Percentiles rank a stretch among this genome's conserved stretches.
phyloP scores from a whole-genome alignment of 1,139 yeast species.

The Tardiomyces blankii region DNA sequence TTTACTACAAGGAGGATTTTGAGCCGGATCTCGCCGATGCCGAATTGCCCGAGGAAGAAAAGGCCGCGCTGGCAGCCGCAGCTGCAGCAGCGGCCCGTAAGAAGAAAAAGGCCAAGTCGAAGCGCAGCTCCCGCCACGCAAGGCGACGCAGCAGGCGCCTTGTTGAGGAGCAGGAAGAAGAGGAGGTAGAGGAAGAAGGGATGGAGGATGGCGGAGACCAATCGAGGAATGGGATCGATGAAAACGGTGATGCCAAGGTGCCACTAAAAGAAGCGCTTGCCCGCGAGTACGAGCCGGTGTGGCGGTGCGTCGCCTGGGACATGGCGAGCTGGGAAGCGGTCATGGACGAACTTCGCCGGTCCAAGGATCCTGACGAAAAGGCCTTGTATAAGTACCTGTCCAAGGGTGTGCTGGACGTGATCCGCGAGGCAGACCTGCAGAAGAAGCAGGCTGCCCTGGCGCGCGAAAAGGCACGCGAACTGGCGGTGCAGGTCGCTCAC shows the following conservation, averaged over 20 bases:
- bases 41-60: conserved; percentile 1
- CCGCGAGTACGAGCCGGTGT: conserved; percentile 17
- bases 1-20: conserved; percentile 18
- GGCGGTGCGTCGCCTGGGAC: conserved; percentile 26
- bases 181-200: conserved; percentile 1
- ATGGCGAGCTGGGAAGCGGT: conserved; percentile 21
- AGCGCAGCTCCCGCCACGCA: conserved; percentile 2
- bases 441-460: conserved; percentile 14
- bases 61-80: conserved; percentile 2
- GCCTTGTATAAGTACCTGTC: conserved; percentile 13
- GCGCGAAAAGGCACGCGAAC: conserved; percentile 16
- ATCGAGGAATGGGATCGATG: not conserved
- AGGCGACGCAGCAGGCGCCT: not conserved
- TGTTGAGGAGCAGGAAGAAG: conserved; percentile 1
- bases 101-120: conserved; percentile 5
- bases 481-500: conserved; percentile 16
- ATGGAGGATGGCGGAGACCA: not conserved
- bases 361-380: conserved; percentile 8
- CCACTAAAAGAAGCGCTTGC: conserved; percentile 15
- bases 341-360: conserved; percentile 11
- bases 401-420: conserved; percentile 19
- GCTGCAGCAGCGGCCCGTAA: conserved; percentile 2
- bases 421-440: conserved; percentile 17
- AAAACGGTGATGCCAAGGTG: conserved; percentile 2
- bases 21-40: conserved; percentile 14